A percentile compares a stretch with the other conserved stretches of the same genome.
Conservation (phyloP, 2,329 filamentous ascomycete genomes). For the Scleromitrula shiraiana region DNA sequence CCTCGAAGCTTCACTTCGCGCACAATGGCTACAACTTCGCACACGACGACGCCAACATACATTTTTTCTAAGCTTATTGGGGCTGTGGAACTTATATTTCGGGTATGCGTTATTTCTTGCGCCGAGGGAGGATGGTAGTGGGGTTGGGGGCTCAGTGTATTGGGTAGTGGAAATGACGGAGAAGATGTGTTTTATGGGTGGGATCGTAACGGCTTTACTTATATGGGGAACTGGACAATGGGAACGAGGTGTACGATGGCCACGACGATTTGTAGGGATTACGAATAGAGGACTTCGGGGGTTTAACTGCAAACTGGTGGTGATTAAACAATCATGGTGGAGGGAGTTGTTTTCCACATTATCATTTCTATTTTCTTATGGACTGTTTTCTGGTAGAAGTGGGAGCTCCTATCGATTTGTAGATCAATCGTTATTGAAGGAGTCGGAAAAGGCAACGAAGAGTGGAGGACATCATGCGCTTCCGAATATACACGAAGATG, state of each 20-base stretch:
- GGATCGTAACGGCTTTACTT: constrained; percentile 75
- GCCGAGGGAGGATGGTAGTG: constrained; percentile 89
- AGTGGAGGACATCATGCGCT: constrained; percentile 34
- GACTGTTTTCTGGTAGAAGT: constrained; percentile 57
- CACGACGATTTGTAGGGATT: constrained; percentile 78
- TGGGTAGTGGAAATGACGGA: constrained; percentile 89
- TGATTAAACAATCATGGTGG: constrained; percentile 77
- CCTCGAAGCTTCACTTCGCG: constrained; percentile 85
- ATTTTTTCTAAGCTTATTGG: constrained; percentile 77
- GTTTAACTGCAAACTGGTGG: constrained; percentile 94
- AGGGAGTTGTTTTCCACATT: constrained; percentile 65
- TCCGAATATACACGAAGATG: constrained; percentile 41
- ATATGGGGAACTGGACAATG: constrained; percentile 95
- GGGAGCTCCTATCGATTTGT: constrained; percentile 70
- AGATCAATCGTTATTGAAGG: constrained; percentile 53
- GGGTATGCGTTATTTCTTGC: constrained; percentile 86
- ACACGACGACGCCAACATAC: constrained; percentile 85
- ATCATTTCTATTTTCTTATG: constrained; percentile 71
- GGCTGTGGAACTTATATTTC: constrained; percentile 75
- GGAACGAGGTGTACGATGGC: constrained; percentile 92
- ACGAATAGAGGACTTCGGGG: constrained; percentile 83
- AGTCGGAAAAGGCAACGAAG: constrained; percentile 52
- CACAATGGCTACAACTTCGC: constrained; percentile 85
- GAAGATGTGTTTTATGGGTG: constrained; percentile 86
- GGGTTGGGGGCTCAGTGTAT: constrained; percentile 88